Conservation (phyloP, 2,329 filamentous ascomycete species). For the Epichloe glyceriae region DNA sequence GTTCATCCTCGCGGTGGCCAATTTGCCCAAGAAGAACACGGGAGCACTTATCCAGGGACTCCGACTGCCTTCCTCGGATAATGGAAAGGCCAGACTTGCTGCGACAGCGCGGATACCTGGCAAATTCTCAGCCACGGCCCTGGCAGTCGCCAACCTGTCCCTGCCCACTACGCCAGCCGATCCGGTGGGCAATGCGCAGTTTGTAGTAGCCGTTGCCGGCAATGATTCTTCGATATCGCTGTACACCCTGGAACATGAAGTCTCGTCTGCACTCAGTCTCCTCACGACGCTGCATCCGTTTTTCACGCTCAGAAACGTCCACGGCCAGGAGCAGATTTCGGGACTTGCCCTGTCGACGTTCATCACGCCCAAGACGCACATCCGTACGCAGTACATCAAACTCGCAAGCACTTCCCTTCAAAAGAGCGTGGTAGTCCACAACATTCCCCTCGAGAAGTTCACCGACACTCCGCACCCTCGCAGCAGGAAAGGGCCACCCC, state of each 20-base stretch:
- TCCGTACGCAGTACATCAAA: conserved; percentile 38
- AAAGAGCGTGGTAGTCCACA: conserved; percentile 69
- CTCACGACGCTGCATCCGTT: conserved; percentile 40
- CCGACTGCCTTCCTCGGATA: conserved; percentile 31
- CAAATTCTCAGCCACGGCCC: conserved; percentile 58
- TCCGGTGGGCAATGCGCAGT: conserved; percentile 54
- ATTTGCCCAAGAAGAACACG: conserved; percentile 40
- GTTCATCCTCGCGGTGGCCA: conserved; percentile 45
- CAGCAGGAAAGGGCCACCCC: conserved; percentile 26
- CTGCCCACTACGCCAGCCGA: conserved; percentile 35
- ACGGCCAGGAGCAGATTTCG: conserved; percentile 43
- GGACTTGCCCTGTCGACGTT: conserved; percentile 46
- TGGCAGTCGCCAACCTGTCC: conserved; percentile 63
- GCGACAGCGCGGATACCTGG: conserved; percentile 47
- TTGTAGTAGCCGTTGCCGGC: conserved; percentile 66
- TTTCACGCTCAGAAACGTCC: conserved; percentile 38
- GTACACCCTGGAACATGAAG: conserved; percentile 60
- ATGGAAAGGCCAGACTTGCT: conserved; percentile 33
- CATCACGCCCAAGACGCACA: conserved; percentile 34
- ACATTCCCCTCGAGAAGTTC: conserved; percentile 50
- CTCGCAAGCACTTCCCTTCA: conserved; percentile 72
- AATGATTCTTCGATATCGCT: conserved; percentile 69
- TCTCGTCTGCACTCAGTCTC: conserved; percentile 32
- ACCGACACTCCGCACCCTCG: conserved; percentile 21
- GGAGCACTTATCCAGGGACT: conserved; percentile 45